phyloP scores from a whole-genome alignment of 169 alveolate species.

The Eimeria zaria region DNA sequence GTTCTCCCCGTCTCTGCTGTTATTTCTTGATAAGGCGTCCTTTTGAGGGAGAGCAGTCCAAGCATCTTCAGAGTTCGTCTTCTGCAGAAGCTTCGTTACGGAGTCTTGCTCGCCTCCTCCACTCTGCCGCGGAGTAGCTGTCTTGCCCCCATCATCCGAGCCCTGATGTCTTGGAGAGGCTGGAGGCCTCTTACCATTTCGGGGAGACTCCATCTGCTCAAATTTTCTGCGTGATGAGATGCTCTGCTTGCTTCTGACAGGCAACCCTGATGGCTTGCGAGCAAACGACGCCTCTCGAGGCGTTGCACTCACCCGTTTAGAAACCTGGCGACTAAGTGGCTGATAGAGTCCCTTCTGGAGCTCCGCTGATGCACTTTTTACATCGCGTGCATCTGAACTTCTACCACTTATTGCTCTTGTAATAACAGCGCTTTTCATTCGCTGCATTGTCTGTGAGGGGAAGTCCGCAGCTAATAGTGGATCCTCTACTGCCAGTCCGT shows the following conservation, averaged over 20 bases:
- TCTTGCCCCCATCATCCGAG: conserved; percentile 1
- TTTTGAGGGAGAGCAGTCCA: background rate
- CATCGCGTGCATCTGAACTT: background rate
- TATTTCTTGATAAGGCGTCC: background rate
- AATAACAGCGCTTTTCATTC: conserved; percentile 55
- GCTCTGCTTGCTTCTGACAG: conserved; percentile 26
- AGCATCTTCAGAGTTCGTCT: conserved; percentile 38
- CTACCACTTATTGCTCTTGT: conserved; percentile 1
- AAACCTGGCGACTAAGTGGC: conserved; percentile 27
- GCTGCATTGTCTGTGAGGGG: conserved; percentile 14
- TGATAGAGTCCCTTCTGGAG: background rate
- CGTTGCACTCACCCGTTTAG: conserved; percentile 6
- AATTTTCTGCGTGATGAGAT: background rate
- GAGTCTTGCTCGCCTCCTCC: background rate
- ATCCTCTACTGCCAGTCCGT: conserved; percentile 21
- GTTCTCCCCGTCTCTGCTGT: background rate
- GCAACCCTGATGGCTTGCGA: conserved; percentile 22
- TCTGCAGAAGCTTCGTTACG: background rate
- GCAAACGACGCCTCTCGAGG: conserved; percentile 10
- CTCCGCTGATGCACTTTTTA: conserved; percentile 38
- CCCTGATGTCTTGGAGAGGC: conserved; percentile 19
- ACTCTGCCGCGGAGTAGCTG: background rate
- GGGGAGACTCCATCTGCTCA: background rate
- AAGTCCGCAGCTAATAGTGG: conserved; percentile 52
- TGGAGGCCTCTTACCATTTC: background rate